Evolutionary conservation across 2,329 filamentous ascomycete genomes (phyloP).

Genomic region (Diaporthe citrichinensis): DNA sequence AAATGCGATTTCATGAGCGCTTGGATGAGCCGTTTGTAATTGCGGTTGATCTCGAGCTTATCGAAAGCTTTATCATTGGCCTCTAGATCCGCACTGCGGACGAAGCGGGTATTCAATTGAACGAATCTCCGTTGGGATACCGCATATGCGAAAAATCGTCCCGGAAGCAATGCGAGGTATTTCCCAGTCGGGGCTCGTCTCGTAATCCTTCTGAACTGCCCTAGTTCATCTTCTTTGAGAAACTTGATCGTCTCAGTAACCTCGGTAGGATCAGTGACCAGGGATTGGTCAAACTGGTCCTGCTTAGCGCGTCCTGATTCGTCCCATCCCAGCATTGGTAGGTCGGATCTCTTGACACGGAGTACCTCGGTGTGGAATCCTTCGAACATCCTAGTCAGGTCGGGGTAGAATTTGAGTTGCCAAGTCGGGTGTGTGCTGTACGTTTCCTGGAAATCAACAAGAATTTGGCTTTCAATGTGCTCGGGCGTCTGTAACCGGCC

Average conservation of each 20-base stretch:
- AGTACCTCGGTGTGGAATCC: rapidly evolving
- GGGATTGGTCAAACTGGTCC: too few species aligned
- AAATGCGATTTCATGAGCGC: constrained; percentile 24
- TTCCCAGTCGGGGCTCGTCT: background rate
- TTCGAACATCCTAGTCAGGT: too few species aligned
- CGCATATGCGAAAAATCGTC: background rate
- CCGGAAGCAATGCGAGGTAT: background rate
- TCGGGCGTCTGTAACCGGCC: too few species aligned
- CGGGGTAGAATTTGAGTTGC: rapidly evolving
- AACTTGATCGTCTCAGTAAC: too few species aligned
- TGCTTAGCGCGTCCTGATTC: too few species aligned
- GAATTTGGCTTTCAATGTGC: constrained; percentile 17
- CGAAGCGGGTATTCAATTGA: background rate
- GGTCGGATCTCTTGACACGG: too few species aligned
- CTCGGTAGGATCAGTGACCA: too few species aligned
- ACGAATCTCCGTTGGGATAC: constrained; percentile 7
- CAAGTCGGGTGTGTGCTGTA: background rate
- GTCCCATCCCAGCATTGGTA: too few species aligned
- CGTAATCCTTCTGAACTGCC: background rate
- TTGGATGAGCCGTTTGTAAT: constrained; percentile 9
- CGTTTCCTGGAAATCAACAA: constrained; percentile 18
- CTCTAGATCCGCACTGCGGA: background rate
- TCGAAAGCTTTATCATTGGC: constrained; percentile 5
- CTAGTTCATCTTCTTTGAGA: background rate
- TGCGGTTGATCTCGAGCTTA: background rate